Conservation (phyloP, 2,329 filamentous ascomycete genomes). For the Hysterium pulicare region DNA sequence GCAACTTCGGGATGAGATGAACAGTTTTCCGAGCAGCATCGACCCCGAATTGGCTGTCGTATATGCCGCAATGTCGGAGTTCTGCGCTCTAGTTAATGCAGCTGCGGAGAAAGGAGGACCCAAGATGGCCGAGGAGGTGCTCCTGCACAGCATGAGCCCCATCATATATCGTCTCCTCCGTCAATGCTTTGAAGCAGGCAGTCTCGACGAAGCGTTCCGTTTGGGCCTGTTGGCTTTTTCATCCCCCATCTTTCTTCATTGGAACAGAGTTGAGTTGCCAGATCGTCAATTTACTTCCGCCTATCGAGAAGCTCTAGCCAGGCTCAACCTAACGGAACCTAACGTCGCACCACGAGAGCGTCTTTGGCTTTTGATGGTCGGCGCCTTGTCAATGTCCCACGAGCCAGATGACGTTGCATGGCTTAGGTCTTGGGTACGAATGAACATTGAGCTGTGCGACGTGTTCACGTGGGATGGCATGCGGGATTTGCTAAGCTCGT, state of each 20-base stretch:
- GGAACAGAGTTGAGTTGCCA: constrained; percentile 22
- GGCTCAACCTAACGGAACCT: background rate
- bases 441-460: background rate
- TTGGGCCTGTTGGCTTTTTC: constrained; percentile 40
- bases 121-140: constrained; percentile 15
- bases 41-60: too few species aligned
- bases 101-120: constrained; percentile 15
- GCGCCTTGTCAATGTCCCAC: constrained; percentile 6
- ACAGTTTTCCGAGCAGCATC: too few species aligned
- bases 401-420: background rate
- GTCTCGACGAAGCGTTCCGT: constrained; percentile 35
- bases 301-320: background rate
- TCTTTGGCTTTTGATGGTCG: constrained; percentile 20
- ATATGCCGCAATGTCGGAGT: constrained; percentile 18
- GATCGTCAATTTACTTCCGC: constrained; percentile 13
- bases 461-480: background rate
- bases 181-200: constrained; percentile 3
- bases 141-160: constrained; percentile 36
- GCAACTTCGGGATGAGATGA: too few species aligned
- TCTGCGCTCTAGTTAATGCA: constrained; percentile 26
- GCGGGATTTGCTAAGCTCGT: constrained; percentile 2
- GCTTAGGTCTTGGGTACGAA: constrained; percentile 1
- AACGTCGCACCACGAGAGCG: constrained; percentile 4
- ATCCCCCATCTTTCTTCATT: constrained; percentile 41
- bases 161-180: constrained; percentile 41